Percentiles rank a stretch among this genome's conserved stretches.
phyloP scores from a whole-genome alignment of 768 basidiomycete genomes.

The Boletus patriciae region DNA sequence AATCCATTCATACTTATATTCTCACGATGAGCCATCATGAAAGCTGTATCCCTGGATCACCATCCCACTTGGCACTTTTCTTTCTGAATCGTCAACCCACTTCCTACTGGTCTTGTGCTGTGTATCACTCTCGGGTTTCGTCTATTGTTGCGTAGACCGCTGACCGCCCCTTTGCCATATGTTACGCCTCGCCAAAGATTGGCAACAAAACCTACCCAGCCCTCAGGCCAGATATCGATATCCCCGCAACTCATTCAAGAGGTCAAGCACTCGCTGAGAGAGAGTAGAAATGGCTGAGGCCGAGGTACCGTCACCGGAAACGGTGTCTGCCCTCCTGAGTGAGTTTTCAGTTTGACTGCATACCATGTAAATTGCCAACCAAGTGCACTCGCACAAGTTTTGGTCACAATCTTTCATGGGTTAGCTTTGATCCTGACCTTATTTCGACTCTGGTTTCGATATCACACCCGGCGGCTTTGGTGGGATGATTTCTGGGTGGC shows the following conservation, averaged over 20 bases:
- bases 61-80: background rate
- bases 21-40: background rate
- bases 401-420: constrained; percentile 21
- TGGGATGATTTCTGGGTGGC: constrained; percentile 32
- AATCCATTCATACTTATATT: background rate
- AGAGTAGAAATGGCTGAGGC: constrained; percentile 2
- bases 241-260: background rate
- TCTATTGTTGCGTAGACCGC: background rate
- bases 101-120: background rate
- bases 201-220: background rate
- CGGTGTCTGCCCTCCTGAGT: constrained; percentile 20
- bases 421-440: constrained; percentile 20
- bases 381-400: constrained; percentile 9
- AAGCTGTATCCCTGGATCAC: background rate
- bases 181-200: background rate
- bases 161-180: constrained; percentile 4
- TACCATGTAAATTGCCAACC: background rate
- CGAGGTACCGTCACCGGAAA: constrained; percentile 5
- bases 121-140: too few relatives aligned
- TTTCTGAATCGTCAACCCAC: background rate
- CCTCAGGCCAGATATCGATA: background rate
- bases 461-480: constrained; percentile 24
- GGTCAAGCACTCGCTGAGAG: background rate
- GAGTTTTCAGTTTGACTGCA: background rate
- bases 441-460: constrained; percentile 30